Evolutionary conservation across 306 rosid species (phyloP), one percentile per base, ranked within the genome.

Genomic region (Glycine tomentella): DNA sequence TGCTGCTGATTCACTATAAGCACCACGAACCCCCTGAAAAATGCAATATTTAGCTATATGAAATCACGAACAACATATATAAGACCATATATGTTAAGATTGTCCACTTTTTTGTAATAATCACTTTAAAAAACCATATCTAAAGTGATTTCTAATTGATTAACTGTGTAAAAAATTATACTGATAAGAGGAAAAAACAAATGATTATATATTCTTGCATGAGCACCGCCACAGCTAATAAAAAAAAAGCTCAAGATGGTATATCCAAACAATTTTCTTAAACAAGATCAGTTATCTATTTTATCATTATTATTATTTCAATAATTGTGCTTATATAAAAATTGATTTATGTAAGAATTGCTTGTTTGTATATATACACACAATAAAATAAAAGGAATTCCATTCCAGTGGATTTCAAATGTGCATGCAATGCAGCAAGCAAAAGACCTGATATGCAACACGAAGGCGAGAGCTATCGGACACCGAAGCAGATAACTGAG

Each of bases 1-100:
- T 0, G 98, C 97, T 2, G 99, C 99, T 10, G 93, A 87, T 80
- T 93, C 99, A 56, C 99, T 92, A 69, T 91, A 93, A 75, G 99
- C 98, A 50, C 99, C 99, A 17, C 45, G 85, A 88, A 93, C 97
- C 56, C 98, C 99, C 98, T 95, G 85, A 80, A 88, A 25, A 80
- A 36, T 51, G 49, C 44, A 86, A 66, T 31, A 58, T 74, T 84
- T 58, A 82, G 55, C 67, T 34, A 33, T 25, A 25, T 3, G 20
- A 65, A 68, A 64, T 52, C 25, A 72, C 34, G 16, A 56, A 40
- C 40, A 38, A 56, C 1, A 25, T 48, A 9, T 16, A 20, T 5
- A 9, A 68, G n/a, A 15, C 4, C 67, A 31, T 31, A 11, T 9
- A 31, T 5, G 31, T 3, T 31, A 61, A 2, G 15, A 31, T 31